Conservation (phyloP, 2,329 filamentous ascomycete genomes). For the Thyridium curvatum region DNA sequence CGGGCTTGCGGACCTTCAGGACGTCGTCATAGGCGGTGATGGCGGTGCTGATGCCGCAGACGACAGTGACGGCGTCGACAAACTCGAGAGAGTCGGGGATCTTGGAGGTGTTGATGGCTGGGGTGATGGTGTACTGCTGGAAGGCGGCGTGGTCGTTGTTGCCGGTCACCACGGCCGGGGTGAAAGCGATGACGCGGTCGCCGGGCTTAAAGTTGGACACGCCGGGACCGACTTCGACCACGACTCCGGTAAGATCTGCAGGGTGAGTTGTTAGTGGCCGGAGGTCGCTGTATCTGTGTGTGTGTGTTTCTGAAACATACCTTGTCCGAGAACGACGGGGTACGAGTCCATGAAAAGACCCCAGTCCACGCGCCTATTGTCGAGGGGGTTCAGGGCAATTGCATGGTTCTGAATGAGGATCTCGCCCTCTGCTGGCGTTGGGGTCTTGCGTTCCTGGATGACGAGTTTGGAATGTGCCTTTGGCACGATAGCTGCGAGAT, state of each 20-base stretch:
- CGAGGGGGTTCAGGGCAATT: conserved; percentile 18
- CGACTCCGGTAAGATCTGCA: conserved; percentile 9
- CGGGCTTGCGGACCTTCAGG: neutral
- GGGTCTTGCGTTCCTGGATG: conserved; percentile 10
- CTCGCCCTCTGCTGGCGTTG: conserved; percentile 4
- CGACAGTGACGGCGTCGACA: conserved; percentile 4
- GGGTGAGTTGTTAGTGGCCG: no score
- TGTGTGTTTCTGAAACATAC: no score
- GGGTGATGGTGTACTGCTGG: conserved; percentile 6
- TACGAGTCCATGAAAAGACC: conserved; percentile 18
- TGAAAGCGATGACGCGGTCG: conserved; percentile 12
- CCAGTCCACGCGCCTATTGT: conserved; percentile 15
- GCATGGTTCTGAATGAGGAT: conserved; percentile 11
- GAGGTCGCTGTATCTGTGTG: no score
- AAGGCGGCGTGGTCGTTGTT: conserved; percentile 7
- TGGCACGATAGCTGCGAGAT: conserved; percentile 3
- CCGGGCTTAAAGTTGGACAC: conserved; percentile 12
- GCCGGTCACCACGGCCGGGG: neutral
- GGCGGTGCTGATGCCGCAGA: conserved; percentile 2
- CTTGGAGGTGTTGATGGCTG: neutral
- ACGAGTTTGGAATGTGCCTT: conserved; percentile 3
- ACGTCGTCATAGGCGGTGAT: no score
- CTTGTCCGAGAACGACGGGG: conserved; percentile 13
- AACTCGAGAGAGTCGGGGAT: conserved; percentile 1
- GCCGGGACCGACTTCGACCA: conserved; percentile 10